Base-by-base conservation (phyloP, 2,329 filamentous ascomycete species). In the Basipetospora chlamydospora region DNA sequence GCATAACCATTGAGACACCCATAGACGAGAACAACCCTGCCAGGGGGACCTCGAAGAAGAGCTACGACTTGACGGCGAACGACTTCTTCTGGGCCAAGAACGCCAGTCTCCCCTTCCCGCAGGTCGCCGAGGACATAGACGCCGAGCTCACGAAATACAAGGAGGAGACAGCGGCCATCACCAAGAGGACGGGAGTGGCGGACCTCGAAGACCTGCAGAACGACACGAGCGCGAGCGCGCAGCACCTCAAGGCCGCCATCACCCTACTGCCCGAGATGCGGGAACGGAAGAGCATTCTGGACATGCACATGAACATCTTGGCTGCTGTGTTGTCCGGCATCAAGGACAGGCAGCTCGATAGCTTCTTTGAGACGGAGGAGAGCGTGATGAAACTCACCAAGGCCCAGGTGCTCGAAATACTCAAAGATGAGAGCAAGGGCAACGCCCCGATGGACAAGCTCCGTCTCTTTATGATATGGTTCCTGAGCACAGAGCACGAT, bases 281-380 rank as follows among this genome's bases (percentile, higher is more conserved):
- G 43, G 90, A 96, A 56, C 77, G 90, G 41, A 98, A 98, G 55
- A 77, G 79, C n/a, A 72, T 80, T 15, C 70, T 98, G 5, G 90
- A 95, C 53, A 96, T 95, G 82, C 90, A 98, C 56, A 98, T 98
- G 90, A 95, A 93, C 53, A 94, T 96, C 41, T 68, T 92, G 3
- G 88, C 87, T 2, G 83, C 84, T 1, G 55, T 77, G 3, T 52
- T 77, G 28, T 67, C 63, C 0, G 87, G 86, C 2, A 94, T 96
- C 57, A 95, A 96, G 54, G 84, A 93, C 47, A 77, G 90, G 12
- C 87, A 96, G 55, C 66, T 98, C 5, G 90, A 98, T 54, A 90
- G 90, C 54, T 98, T 83, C 58, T 98, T 92, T 61, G 85, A 96
- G 53, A 64, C 94, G 5, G 92, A 98, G 54, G 88, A 96, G 55